Base-by-base conservation (phyloP, 345 rosid species). In the Mercurialis annua region DNA sequence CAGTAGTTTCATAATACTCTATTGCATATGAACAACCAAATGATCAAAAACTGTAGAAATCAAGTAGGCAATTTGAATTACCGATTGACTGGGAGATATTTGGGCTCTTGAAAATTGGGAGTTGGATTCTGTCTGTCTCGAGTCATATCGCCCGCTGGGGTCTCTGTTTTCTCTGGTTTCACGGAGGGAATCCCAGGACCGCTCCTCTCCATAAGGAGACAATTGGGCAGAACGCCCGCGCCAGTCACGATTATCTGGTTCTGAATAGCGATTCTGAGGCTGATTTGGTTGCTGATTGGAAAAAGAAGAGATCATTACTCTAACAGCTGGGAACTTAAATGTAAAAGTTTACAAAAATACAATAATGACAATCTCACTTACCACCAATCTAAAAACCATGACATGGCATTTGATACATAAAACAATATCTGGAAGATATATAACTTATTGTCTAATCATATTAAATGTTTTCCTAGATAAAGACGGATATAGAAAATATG, bases 241-340 rank as follows among this genome's bases (percentile, higher is more conserved):
- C 97, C 96, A 94, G 67, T 94, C 95, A 61, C 97, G 97, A 74
- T 77, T 94, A 78, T 91, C 97, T 31, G 87, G 82, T 81, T 94
- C 95, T 33, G 86, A 73, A 67, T 78, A 91, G 38, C 97, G 93
- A 71, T 64, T 76, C 73, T 69, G 93, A 74, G 70, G 24, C 77
- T 81, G 89, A 81, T 5, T 81, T 51, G 69, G 76, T 21, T 70
- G 76, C 96, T 87, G 81, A 16, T 51, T 58, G n/a, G 10, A 27
- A 42, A 30, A 64, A 74, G 55, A 51, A 49, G 27, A 46, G 53
- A 54, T 17, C 20, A 23, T 46, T 6, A 36, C 31, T 50, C 17
- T 62, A 36, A 62, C 43, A 60, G 1, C 14, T 12, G 23, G 2
- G 0, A 62, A 43, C 38, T 26, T 27, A 10, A 24, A 7, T 9